These are phyloP conservation scores for Solanum hybrid DNA, from an alignment of 305 asterid species.

Conservation along the genomic window DNA sequence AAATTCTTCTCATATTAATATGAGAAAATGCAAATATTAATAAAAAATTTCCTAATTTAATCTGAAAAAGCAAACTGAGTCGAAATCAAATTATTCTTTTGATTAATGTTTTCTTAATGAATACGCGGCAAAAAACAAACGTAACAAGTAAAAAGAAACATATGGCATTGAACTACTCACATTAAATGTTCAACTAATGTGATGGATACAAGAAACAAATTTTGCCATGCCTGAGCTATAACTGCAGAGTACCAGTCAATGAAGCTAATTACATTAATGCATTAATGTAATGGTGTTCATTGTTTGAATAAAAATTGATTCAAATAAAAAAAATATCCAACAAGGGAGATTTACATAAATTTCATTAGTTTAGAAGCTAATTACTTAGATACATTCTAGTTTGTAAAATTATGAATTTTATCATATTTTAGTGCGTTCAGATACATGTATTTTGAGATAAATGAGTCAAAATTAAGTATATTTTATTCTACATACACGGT, in stretches of 20 bases:
- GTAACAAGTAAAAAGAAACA: not conserved
- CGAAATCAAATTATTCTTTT: not conserved
- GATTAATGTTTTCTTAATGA: not conserved
- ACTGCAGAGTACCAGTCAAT: not conserved
- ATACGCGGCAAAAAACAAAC: not conserved
- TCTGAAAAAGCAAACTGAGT: not conserved
- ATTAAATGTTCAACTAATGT: not conserved
- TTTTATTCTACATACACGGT: too few species aligned
- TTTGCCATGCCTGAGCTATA: not conserved
- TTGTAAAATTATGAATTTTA: too few species aligned
- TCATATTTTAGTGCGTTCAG: not conserved
- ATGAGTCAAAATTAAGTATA: not conserved
- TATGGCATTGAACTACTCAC: not conserved
- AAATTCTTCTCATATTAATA: not conserved
- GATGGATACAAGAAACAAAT: not conserved
- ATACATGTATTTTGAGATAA: not conserved
- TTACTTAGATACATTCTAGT: too few species aligned
- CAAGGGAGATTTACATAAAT: too few species aligned
- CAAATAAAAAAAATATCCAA: too few species aligned
- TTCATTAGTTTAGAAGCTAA: not conserved
- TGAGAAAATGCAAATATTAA: not conserved
- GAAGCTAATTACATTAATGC: not conserved
- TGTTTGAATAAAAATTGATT: too few species aligned
- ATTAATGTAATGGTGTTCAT: not conserved
- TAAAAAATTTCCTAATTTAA: not conserved